These are phyloP conservation scores for Arctium minus DNA, from an alignment of 129 eudicot genomes.

Conservation along the genomic window DNA sequence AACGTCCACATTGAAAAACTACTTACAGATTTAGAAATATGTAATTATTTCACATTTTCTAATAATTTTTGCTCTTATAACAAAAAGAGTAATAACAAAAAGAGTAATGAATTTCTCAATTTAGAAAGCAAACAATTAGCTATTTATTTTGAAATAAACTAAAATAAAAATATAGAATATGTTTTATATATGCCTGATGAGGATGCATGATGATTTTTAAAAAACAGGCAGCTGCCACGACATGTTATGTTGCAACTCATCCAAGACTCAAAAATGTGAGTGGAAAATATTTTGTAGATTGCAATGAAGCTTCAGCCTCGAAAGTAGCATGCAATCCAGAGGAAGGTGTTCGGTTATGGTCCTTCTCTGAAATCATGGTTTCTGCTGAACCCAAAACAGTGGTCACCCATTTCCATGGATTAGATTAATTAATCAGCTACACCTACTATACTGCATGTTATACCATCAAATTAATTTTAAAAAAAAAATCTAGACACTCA, in stretches of 20 bases:
- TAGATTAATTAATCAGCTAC: not conserved
- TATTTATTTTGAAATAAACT: too few relatives aligned
- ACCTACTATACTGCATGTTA: slow-evolving; percentile 1
- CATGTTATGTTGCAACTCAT: slow-evolving; percentile 86
- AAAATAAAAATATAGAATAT: not conserved
- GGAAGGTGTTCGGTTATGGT: slow-evolving; percentile 70
- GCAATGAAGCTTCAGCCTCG: slow-evolving; percentile 67
- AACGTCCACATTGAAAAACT: too few relatives aligned
- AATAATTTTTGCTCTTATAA: too few relatives aligned
- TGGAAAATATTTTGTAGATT: slow-evolving; percentile 78
- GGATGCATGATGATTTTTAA: not conserved
- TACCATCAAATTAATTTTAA: slow-evolving; percentile 11
- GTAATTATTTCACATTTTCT: too few relatives aligned
- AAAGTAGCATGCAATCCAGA: slow-evolving; percentile 52
- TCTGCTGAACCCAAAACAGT: slow-evolving; percentile 24
- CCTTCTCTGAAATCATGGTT: slow-evolving; percentile 58
- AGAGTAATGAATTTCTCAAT: too few relatives aligned
- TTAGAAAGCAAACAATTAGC: too few relatives aligned
- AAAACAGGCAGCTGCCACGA: slow-evolving; percentile 85
- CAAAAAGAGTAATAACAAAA: too few relatives aligned
- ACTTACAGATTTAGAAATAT: too few relatives aligned
- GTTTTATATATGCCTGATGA: not conserved
- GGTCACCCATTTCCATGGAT: slow-evolving; percentile 28
- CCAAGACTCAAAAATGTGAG: slow-evolving; percentile 41
- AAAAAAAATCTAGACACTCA: slow-evolving; percentile 4